A percentile compares a stretch with the other conserved stretches of the same genome.
Conservation (phyloP, 352 stramenopile species). For the Blastocystis hominis region DNA sequence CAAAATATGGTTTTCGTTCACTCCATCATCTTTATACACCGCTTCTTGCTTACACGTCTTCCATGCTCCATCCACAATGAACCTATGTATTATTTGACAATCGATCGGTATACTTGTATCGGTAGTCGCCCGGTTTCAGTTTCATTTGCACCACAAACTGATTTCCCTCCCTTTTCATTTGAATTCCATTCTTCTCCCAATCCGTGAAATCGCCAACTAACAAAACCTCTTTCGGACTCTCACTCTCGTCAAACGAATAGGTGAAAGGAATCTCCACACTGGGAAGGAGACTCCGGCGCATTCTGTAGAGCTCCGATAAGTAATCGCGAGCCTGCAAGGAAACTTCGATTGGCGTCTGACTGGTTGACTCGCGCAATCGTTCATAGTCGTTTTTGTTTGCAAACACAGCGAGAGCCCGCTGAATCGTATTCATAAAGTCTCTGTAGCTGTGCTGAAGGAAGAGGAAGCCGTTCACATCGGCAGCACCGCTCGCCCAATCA, state of each 20-base stretch:
- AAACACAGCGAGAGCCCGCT: constrained; percentile 8
- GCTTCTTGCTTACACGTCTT: neutral
- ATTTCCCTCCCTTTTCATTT: neutral
- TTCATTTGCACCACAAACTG: neutral
- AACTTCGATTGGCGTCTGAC: constrained; percentile 44
- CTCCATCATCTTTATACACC: neutral
- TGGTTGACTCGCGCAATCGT: constrained; percentile 2
- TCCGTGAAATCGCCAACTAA: constrained; percentile 53
- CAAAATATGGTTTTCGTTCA: constrained; percentile 35
- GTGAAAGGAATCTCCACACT: neutral
- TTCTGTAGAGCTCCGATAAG: constrained; percentile 25
- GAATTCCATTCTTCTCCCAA: constrained; percentile 10
- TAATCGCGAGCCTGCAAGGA: constrained; percentile 19
- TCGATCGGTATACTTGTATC: neutral
- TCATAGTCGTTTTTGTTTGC: constrained; percentile 43
- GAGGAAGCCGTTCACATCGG: constrained; percentile 17
- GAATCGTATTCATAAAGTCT: constrained; percentile 48
- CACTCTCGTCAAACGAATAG: neutral
- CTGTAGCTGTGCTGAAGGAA: constrained; percentile 31
- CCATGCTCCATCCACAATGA: constrained; percentile 50
- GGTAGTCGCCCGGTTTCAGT: neutral
- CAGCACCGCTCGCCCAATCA: neutral
- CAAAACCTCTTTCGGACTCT: neutral
- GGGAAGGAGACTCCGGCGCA: constrained; percentile 22
- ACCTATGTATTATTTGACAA: neutral